phyloP scores from a whole-genome alignment of 352 stramenopile species.

The Hyaloperonospora arabidopsidis region DNA sequence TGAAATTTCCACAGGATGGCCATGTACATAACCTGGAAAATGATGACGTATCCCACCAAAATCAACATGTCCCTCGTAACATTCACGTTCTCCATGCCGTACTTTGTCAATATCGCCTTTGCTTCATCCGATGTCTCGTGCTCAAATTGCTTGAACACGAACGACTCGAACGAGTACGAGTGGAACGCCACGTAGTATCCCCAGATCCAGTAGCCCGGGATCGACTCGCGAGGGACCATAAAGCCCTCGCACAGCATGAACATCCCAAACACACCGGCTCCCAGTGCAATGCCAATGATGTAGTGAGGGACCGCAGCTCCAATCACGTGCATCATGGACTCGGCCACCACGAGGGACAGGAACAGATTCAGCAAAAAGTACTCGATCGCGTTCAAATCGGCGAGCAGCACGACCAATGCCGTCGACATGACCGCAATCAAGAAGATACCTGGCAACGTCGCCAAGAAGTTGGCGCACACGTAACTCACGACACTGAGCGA shows the following conservation, averaged over 20 bases:
- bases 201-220: constrained; percentile 70
- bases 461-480: constrained; percentile 62
- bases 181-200: constrained; percentile 81
- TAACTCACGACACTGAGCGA: constrained; percentile 71
- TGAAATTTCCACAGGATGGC: constrained; percentile 21
- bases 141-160: constrained; percentile 71
- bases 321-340: constrained; percentile 76
- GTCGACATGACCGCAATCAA: constrained; percentile 57
- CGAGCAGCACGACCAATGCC: constrained; percentile 39
- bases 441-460: constrained; percentile 51
- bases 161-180: constrained; percentile 75
- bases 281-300: constrained; percentile 74
- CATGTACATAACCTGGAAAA: constrained; percentile 27
- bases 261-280: constrained; percentile 64
- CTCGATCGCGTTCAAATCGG: constrained; percentile 43
- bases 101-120: constrained; percentile 15
- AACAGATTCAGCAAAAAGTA: constrained; percentile 63
- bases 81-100: constrained; percentile 43
- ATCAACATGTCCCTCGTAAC: constrained; percentile 36
- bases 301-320: constrained; percentile 63
- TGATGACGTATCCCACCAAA: constrained; percentile 27
- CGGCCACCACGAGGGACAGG: constrained; percentile 59
- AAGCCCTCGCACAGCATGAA: constrained; percentile 80
- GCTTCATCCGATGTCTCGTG: constrained; percentile 15
- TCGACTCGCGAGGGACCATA: constrained; percentile 48